Evolutionary conservation across 257 asterid genomes (phyloP), one percentile per base, ranked within the genome.

Genomic region (Nicotiana otophora): DNA sequence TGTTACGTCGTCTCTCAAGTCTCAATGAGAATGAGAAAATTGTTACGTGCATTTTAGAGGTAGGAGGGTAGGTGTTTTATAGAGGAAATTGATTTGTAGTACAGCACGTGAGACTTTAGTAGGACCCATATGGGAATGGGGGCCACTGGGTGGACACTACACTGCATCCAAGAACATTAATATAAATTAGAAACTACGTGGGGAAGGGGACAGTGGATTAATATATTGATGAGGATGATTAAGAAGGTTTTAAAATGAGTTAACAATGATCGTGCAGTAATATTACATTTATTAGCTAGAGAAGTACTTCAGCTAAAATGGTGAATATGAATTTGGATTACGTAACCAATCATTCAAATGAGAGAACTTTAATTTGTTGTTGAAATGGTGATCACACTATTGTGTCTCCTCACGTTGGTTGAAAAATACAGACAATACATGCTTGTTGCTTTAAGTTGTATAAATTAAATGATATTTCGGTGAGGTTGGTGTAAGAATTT

Each of bases 31-130:
- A 61, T 19, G 79, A 81, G 64, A 78, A 68, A 26, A 5, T 7
- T 60, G 74, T 28, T 33, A 62, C 58, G 83, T 58, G 79, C 30
- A 63, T 54, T 9, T 7, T 60, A 83, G 77, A 30, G 61, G 82
- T 12, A 81, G 31, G 77, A 51, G 36, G 19, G 23, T 31, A 75
- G 86, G 87, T 84, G 83, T 66, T 77, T 83, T 85, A 87, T 88
- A 86, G 88, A 12, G 87, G 70, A 39, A 66, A n/a, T 10, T 28
- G 72, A 78, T 16, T 39, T 54, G 69, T 54, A 53, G 64, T 33
- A 33, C 1, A 30, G 75, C 64, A 78, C 78, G 34, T 81, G 81
- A 70, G 20, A 20, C 53, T 36, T 30, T 69, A 42, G 63, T 70
- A 77, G 85, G 84, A 62, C 83, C 82, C 58, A 28, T 20, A 31